Conservation (phyloP, 768 basidiomycete genomes). For the Boletus reticuloceps region DNA sequence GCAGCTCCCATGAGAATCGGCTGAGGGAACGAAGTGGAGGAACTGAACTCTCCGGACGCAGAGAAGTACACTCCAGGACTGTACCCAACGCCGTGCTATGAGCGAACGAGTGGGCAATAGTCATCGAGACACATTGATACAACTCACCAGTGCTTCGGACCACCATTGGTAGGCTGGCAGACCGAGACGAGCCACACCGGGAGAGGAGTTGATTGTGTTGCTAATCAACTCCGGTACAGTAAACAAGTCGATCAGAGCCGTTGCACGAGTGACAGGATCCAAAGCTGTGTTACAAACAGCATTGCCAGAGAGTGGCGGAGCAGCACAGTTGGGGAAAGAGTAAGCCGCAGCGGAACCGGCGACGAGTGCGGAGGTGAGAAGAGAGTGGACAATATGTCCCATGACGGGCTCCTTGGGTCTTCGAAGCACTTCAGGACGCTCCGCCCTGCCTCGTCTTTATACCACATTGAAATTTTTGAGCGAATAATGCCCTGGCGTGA, state of each 20-base stretch:
- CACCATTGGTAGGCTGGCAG: conserved; percentile 60
- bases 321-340: conserved; percentile 49
- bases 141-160: conserved; percentile 54
- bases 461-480: too few species aligned
- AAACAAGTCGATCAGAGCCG: conserved; percentile 47
- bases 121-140: background rate
- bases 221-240: conserved; percentile 49
- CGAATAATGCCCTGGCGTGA: too few species aligned
- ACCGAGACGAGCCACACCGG: conserved; percentile 11
- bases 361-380: conserved; percentile 2
- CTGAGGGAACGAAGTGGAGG: conserved; percentile 57
- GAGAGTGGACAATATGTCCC: background rate
- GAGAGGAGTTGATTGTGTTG: conserved; percentile 43
- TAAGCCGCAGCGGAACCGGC: conserved; percentile 17
- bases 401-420: background rate
- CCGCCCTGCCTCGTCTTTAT: too few species aligned
- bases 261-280: conserved; percentile 45
- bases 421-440: too few species aligned
- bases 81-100: conserved; percentile 52
- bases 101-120: background rate
- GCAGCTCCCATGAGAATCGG: conserved; percentile 54
- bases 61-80: conserved; percentile 55
- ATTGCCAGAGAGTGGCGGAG: conserved; percentile 43
- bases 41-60: conserved; percentile 48
- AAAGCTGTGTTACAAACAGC: conserved; percentile 47